A percentile compares a stretch with the other conserved stretches of the same genome.
Conservation (phyloP, 2,329 filamentous ascomycete species). For the Sporothrix inflata region DNA sequence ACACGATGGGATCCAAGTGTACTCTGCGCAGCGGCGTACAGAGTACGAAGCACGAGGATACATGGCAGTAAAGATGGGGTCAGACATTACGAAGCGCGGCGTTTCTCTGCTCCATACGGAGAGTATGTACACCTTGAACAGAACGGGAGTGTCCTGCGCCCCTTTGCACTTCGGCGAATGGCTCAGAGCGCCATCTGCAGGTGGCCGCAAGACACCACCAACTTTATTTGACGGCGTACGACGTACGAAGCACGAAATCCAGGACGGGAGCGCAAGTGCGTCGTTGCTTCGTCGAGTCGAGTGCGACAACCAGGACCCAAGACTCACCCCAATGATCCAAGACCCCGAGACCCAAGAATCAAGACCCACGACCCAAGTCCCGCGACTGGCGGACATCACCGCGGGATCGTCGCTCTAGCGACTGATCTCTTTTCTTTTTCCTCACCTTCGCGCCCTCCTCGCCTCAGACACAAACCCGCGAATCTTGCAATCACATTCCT, state of each 20-base stretch:
- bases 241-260: background rate
- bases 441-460: background rate
- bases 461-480: slow-evolving; percentile 7
- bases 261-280: background rate
- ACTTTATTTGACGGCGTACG: slow-evolving; percentile 21
- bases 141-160: slow-evolving; percentile 1
- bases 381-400: background rate
- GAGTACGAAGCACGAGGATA: background rate
- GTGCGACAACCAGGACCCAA: background rate
- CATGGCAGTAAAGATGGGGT: background rate
- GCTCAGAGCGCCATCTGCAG: slow-evolving; percentile 20
- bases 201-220: slow-evolving; percentile 3
- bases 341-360: background rate
- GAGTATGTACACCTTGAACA: background rate
- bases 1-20: background rate
- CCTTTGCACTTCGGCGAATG: slow-evolving; percentile 21
- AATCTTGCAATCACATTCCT: slow-evolving; percentile 25
- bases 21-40: background rate
- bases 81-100: background rate
- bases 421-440: slow-evolving; percentile 23
- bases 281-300: background rate
- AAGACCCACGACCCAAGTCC: background rate
- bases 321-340: background rate
- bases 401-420: slow-evolving; percentile 24
- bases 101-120: background rate